Evolutionary conservation across 805 yeast species (phyloP).

Genomic region (Pichia rugopelliculosa): DNA sequence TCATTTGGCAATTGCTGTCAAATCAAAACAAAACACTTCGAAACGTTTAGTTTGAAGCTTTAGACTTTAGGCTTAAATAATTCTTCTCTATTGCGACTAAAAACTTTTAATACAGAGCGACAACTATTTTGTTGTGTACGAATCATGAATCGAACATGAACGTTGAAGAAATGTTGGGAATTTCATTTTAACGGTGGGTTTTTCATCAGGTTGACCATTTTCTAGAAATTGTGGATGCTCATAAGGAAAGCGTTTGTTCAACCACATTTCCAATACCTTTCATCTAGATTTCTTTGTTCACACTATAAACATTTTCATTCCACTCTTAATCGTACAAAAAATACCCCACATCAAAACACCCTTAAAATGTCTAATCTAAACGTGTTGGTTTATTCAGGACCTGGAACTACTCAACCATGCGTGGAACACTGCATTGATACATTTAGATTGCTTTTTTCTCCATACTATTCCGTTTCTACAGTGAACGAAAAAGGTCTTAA

Average conservation of each 20-base stretch:
- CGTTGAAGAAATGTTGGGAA: not conserved
- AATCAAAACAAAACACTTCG: not conserved
- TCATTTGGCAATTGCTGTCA: not conserved
- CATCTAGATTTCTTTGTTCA: not conserved
- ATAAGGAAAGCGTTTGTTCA: not conserved
- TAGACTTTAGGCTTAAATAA: too few species aligned
- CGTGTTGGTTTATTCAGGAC: slow-evolving; percentile 64
- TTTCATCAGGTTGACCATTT: not conserved
- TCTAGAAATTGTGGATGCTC: not conserved
- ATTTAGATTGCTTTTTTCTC: slow-evolving; percentile 66
- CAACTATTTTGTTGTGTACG: not conserved
- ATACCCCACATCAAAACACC: not conserved
- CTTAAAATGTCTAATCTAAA: slow-evolving; percentile 40
- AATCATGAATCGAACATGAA: not conserved
- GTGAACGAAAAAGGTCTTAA: slow-evolving; percentile 55
- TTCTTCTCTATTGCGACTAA: too few species aligned
- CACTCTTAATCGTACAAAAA: not conserved
- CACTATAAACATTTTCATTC: not conserved
- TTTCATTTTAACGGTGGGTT: too few species aligned
- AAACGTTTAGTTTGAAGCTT: not conserved
- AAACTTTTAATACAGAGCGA: not conserved
- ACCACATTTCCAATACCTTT: not conserved
- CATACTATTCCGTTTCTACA: slow-evolving; percentile 78
- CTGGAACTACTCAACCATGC: slow-evolving; percentile 83
- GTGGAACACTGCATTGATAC: slow-evolving; percentile 80